These are phyloP conservation scores for Orbilia quercus DNA, from an alignment of 2,329 filamentous ascomycete species.

Conservation along the genomic window DNA sequence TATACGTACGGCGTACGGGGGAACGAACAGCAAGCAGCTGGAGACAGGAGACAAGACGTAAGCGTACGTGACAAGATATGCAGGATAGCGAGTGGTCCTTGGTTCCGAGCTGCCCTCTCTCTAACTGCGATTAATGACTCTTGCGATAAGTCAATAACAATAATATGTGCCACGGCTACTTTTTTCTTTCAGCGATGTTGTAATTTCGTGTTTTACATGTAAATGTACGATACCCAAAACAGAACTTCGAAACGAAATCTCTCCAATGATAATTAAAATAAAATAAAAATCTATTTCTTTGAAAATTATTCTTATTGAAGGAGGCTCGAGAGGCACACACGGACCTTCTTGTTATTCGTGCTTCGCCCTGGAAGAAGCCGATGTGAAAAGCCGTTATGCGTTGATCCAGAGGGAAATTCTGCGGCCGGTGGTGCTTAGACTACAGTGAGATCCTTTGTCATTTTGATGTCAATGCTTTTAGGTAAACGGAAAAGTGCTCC, in stretches of 20 bases:
- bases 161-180: neutral
- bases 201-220: neutral
- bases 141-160: too few relatives aligned
- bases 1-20: too few relatives aligned
- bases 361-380: constrained; percentile 29
- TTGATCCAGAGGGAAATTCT: constrained; percentile 26
- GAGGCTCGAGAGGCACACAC: constrained; percentile 43
- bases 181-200: neutral
- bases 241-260: too few relatives aligned
- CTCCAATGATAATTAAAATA: too few relatives aligned
- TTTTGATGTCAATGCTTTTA: constrained; percentile 36
- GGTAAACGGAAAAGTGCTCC: too few relatives aligned
- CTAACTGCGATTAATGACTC: neutral
- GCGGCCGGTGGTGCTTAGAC: constrained; percentile 25
- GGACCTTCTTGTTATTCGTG: constrained; percentile 22
- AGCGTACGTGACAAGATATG: constrained; percentile 49
- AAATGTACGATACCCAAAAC: too few relatives aligned
- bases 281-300: too few relatives aligned
- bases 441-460: constrained; percentile 7
- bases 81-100: constrained; percentile 32
- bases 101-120: neutral
- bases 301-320: neutral
- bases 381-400: constrained; percentile 21
- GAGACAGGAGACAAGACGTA: constrained; percentile 21
- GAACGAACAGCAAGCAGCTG: too few relatives aligned